These are phyloP conservation scores for Bruguiera gymnorhiza DNA, from an alignment of 345 rosid species.

Conservation along the genomic window DNA sequence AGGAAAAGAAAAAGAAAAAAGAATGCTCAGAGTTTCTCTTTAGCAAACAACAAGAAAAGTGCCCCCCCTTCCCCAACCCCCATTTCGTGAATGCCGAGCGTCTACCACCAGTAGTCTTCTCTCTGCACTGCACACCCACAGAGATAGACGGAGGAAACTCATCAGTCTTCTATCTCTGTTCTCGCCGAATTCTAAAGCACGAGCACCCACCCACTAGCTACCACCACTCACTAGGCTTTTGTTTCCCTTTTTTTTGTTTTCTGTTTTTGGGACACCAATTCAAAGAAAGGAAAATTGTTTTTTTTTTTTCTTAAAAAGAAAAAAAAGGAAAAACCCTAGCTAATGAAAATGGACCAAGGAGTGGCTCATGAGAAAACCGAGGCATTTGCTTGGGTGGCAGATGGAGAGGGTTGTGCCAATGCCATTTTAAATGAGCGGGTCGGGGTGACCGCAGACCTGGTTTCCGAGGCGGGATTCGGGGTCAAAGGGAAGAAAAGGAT, in stretches of 20 bases:
- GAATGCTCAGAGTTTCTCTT: conserved; percentile 16
- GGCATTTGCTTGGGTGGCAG: conserved; percentile 56
- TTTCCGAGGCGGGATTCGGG: conserved; percentile 45
- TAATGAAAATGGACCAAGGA: conserved; percentile 41
- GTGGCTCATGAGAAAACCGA: conserved; percentile 48
- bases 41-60: conserved; percentile 28
- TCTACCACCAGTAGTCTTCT: conserved; percentile 54
- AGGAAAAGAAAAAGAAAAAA: conserved; percentile 25
- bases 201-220: neutral
- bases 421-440: conserved; percentile 28
- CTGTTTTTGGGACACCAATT: neutral
- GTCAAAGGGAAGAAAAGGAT: conserved; percentile 77
- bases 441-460: conserved; percentile 39
- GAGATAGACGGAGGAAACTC: conserved; percentile 16
- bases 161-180: too few relatives aligned
- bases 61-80: conserved; percentile 22
- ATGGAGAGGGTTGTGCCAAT: conserved; percentile 40
- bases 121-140: conserved; percentile 42
- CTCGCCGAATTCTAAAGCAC: conserved; percentile 35
- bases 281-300: neutral
- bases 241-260: conserved; percentile 21
- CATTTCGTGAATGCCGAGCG: conserved; percentile 76
- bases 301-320: neutral
- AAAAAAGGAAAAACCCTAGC: neutral
- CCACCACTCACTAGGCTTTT: conserved; percentile 8